Evolutionary conservation across 208 protist species (phyloP).

Genomic region (Trypanosoma avium): DNA sequence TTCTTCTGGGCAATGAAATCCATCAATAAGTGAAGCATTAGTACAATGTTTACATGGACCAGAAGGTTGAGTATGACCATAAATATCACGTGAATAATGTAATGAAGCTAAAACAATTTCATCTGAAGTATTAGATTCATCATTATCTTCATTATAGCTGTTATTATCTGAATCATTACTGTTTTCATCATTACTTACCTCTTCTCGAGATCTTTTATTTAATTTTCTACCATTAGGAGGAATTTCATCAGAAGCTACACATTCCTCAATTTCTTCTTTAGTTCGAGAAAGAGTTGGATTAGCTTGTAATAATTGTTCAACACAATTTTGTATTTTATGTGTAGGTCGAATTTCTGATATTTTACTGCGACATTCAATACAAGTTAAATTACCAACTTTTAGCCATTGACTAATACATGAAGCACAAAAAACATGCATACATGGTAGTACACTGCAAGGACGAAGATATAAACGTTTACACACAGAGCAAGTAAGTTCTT

Average conservation of each 20-base stretch:
- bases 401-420: conserved; percentile 79
- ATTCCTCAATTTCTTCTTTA: conserved; percentile 38
- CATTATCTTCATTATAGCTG: conserved; percentile 9
- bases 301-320: conserved; percentile 59
- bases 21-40: conserved; percentile 48
- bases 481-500: conserved; percentile 80
- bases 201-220: conserved; percentile 29
- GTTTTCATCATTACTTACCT: conserved; percentile 14
- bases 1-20: conserved; percentile 56
- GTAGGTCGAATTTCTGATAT: conserved; percentile 73
- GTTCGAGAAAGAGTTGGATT: conserved; percentile 40
- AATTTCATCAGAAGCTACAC: conserved; percentile 60
- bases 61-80: conserved; percentile 10
- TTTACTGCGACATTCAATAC: conserved; percentile 59
- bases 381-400: conserved; percentile 34
- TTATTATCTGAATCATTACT: conserved; percentile 4
- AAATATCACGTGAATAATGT: neutral
- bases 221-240: conserved; percentile 42
- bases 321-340: conserved; percentile 73
- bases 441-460: conserved; percentile 78
- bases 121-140: neutral
- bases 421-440: conserved; percentile 89
- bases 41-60: conserved; percentile 56
- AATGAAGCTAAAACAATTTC: neutral
- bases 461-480: conserved; percentile 70